A percentile compares a stretch with the other conserved stretches of the same genome.
phyloP scores from a whole-genome alignment of 148 eudicot species.

The Spergularia bocconei region DNA sequence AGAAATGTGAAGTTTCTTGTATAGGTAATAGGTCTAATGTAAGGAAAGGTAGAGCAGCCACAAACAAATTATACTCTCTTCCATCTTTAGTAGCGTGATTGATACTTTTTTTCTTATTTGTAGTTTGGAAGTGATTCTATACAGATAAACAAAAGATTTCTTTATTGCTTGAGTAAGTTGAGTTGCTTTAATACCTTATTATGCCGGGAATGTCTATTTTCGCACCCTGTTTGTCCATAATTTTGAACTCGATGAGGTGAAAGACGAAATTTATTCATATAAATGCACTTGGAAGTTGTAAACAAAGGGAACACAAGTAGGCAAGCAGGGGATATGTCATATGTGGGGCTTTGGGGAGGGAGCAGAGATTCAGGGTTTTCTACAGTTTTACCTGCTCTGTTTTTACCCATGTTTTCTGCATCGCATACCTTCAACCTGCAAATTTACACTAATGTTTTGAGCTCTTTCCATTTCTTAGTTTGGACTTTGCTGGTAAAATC shows the following conservation, averaged over 20 bases:
- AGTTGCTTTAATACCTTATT: too few relatives aligned
- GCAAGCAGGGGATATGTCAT: too few relatives aligned
- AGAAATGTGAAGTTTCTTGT: conserved; percentile 11
- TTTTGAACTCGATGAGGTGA: too few relatives aligned
- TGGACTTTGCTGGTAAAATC: conserved; percentile 64
- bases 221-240: too few relatives aligned
- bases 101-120: too few relatives aligned
- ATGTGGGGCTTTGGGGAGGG: too few relatives aligned
- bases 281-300: too few relatives aligned
- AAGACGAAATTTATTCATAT: too few relatives aligned
- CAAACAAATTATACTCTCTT: neutral
- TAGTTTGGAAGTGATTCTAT: neutral
- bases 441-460: conserved; percentile 13
- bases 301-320: neutral
- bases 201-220: too few relatives aligned
- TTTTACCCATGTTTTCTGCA: neutral
- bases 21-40: conserved; percentile 7
- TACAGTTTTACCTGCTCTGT: too few relatives aligned
- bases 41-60: conserved; percentile 7
- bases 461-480: conserved; percentile 44
- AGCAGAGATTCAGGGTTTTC: neutral
- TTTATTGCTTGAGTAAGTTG: too few relatives aligned
- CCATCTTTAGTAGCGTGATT: neutral
- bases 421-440: neutral
- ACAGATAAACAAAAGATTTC: neutral